Evolutionary conservation across 2,329 filamentous ascomycete genomes (phyloP).

Genomic region (Geosmithia flava): DNA sequence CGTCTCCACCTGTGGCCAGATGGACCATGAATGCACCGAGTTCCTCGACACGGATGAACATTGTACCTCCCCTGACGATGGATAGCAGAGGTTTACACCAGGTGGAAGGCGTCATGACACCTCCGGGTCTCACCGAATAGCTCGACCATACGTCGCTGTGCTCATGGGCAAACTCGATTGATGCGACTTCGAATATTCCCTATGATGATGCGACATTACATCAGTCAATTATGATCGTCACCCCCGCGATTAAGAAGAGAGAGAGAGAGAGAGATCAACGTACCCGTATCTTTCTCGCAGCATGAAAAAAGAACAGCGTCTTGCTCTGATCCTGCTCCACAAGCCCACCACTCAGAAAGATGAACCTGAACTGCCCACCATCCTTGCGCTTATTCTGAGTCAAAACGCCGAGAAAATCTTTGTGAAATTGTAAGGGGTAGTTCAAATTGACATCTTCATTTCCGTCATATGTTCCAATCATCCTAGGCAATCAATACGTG

Average conservation of each 20-base stretch:
- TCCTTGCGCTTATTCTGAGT: too few species aligned
- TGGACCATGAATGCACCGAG: neutral
- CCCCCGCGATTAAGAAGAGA: too few species aligned
- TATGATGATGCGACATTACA: neutral
- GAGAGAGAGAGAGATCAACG: neutral
- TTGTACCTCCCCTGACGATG: neutral
- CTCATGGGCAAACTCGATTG: neutral
- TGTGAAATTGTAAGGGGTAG: neutral
- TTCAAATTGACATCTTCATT: neutral
- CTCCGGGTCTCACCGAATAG: neutral
- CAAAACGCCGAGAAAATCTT: neutral
- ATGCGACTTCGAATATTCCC: neutral
- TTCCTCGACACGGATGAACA: neutral
- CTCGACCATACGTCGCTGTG: neutral
- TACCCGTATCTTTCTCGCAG: neutral
- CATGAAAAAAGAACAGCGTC: conserved; percentile 11
- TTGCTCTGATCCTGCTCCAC: conserved; percentile 17
- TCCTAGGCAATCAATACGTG: neutral
- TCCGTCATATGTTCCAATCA: neutral
- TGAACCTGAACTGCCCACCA: conserved; percentile 11
- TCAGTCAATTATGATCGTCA: neutral
- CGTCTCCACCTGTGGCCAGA: neutral
- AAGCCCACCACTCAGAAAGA: conserved; percentile 20
- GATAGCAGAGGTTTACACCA: neutral
- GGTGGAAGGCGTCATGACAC: neutral